Conservation (phyloP, 2,329 filamentous ascomycete genomes). For the Hypoxylon sp. region DNA sequence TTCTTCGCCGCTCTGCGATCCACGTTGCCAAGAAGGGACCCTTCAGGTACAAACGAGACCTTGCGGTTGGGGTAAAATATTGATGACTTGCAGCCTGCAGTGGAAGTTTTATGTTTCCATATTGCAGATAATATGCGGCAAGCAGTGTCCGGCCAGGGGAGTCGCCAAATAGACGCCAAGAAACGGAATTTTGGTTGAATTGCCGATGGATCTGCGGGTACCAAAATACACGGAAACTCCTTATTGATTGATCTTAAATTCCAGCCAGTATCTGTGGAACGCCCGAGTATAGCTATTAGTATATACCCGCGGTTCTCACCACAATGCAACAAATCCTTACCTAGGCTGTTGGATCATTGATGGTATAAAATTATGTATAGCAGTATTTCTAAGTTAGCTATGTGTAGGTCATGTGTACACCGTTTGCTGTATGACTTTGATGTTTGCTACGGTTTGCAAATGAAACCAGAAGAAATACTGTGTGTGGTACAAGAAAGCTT, state of each 20-base stretch:
- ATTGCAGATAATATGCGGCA: constrained; percentile 31
- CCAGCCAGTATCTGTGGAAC: not conserved
- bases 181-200: constrained; percentile 30
- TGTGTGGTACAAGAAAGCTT: not conserved
- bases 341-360: not conserved
- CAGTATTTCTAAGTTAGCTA: not conserved
- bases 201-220: constrained; percentile 40
- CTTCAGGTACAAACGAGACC: constrained; percentile 1
- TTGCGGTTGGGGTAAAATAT: constrained; percentile 15
- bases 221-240: constrained; percentile 16
- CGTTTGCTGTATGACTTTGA: not conserved
- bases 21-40: constrained; percentile 13
- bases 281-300: not conserved
- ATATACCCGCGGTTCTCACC: not conserved
- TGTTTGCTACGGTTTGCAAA: not conserved
- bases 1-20: constrained; percentile 29
- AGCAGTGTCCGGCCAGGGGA: constrained; percentile 19
- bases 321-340: not conserved
- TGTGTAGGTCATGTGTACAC: not conserved
- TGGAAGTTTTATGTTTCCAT: constrained; percentile 28
- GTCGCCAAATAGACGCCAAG: constrained; percentile 28
- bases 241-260: constrained; percentile 25
- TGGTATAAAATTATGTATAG: not conserved
- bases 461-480: not conserved
- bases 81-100: constrained; percentile 28